Evolutionary conservation across 2,329 filamentous ascomycete species (phyloP), one percentile per base, ranked within the genome.

Genomic region (Beauveria pseudobassiana): DNA sequence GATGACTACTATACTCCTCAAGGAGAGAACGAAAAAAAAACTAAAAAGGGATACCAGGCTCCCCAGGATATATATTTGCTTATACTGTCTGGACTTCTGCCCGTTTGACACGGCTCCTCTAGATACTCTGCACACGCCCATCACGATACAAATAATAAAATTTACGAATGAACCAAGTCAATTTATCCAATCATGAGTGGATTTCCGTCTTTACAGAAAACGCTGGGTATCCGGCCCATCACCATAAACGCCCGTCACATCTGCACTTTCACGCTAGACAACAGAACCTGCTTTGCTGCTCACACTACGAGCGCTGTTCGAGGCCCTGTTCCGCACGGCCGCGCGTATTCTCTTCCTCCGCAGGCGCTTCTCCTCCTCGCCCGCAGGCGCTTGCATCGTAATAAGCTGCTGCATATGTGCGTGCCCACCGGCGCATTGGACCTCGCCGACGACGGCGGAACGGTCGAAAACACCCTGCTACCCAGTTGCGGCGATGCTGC

Each of bases 261-360:
- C n/a, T 40, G 43, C 38, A 18, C 26, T 1, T 9, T 18, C 24
- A 38, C 6, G 2, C 40, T 60, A 60, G 24, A 30, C 28, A 16
- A 48, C 28, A 34, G 58, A 59, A 12, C 58, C 58, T 42, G 42
- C 55, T 43, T 63, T 65, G 57, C 66, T 65, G 40, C 66, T 66
- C 28, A 58, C 26, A 48, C 54, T 55, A 45, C 55, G 54, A 30
- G 60, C 63, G 7, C 59, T 63, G n/a, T 62, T 59, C 1, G 65
- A 60, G 22, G 59, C 65, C 22, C 63, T 67, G 51, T 65, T 69
- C 38, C 68, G 63, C 60, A 73, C 69, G 59, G 70, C 67, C 38
- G 70, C 69, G 20, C 66, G 63, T 30, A 74, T 61, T 68, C 43
- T 65, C 63, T 42, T 71, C 65, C 50, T 69, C 68, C 7, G 58